Percentiles rank a stretch among this genome's conserved stretches.
Evolutionary conservation across 164 flowering plant genomes (phyloP).

Genomic region (Vitis riparia): DNA sequence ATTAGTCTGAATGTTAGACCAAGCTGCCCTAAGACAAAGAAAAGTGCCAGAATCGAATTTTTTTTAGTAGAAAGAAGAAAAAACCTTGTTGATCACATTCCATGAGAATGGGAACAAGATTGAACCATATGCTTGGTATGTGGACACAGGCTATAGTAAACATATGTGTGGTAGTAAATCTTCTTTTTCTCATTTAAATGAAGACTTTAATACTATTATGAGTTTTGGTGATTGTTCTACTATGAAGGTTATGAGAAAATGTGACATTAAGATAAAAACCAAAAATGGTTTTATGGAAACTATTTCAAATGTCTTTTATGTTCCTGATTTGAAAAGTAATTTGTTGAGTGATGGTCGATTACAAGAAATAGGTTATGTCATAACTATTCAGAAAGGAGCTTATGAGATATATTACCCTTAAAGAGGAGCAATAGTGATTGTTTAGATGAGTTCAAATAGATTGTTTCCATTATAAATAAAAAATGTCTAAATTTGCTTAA

Average conservation of each 20-base stretch:
- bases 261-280: constrained; percentile 11
- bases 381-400: background rate
- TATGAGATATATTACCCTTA: too few relatives aligned
- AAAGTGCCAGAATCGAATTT: constrained; percentile 12
- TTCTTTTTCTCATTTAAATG: constrained; percentile 17
- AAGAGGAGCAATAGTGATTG: too few relatives aligned
- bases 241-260: constrained; percentile 8
- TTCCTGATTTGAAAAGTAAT: background rate
- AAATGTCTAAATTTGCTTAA: constrained; percentile 1
- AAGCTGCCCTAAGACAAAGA: constrained; percentile 10
- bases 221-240: background rate
- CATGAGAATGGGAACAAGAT: background rate
- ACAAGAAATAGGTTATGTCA: too few relatives aligned
- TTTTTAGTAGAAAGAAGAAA: constrained; percentile 6
- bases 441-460: constrained; percentile 7
- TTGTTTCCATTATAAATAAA: constrained; percentile 13
- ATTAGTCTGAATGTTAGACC: too few relatives aligned
- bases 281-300: constrained; percentile 7
- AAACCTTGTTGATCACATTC: constrained; percentile 9
- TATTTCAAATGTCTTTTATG: background rate
- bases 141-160: background rate
- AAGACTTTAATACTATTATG: constrained; percentile 4
- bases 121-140: constrained; percentile 7
- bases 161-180: constrained; percentile 6
- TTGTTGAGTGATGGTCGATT: too few relatives aligned